These are phyloP conservation scores for Capronia americana DNA, from an alignment of 2,329 filamentous ascomycete species.

Conservation along the genomic window DNA sequence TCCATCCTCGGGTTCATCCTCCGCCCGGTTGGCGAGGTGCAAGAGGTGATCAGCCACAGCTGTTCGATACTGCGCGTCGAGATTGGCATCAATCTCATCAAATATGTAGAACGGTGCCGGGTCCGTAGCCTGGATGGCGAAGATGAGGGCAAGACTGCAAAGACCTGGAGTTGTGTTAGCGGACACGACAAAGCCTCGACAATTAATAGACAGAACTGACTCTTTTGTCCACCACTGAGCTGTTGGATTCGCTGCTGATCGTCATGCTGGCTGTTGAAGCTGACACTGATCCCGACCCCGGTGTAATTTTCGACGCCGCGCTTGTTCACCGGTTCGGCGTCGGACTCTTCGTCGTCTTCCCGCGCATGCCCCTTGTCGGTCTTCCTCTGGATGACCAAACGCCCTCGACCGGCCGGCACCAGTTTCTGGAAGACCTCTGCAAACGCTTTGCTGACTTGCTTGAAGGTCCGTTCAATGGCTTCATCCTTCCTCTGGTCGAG, in stretches of 20 bases:
- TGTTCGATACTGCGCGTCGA: slow-evolving; percentile 96
- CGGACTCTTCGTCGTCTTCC: slow-evolving; percentile 68
- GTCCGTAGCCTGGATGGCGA: slow-evolving; percentile 97
- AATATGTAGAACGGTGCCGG: slow-evolving; percentile 99
- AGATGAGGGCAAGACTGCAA: slow-evolving; percentile 95
- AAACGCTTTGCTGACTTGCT: slow-evolving; percentile 94
- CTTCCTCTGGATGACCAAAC: slow-evolving; percentile 89
- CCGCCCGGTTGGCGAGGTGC: slow-evolving; percentile 71
- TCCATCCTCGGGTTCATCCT: slow-evolving; percentile 55
- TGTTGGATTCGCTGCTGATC: slow-evolving; percentile 98
- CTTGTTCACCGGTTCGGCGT: slow-evolving; percentile 64
- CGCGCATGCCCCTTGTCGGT: slow-evolving; percentile 71
- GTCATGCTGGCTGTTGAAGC: slow-evolving; percentile 98
- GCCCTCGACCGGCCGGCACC: slow-evolving; percentile 89
- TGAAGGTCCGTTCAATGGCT: slow-evolving; percentile 97
- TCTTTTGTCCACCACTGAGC: slow-evolving; percentile 96
- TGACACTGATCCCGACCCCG: slow-evolving; percentile 94
- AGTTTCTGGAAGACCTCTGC: slow-evolving; percentile 91
- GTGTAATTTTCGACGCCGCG: slow-evolving; percentile 87
- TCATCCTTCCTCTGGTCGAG: slow-evolving; percentile 96
- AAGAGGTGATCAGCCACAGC: slow-evolving; percentile 90
- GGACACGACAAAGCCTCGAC: not conserved
- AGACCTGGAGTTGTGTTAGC: slow-evolving; percentile 64
- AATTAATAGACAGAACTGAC: slow-evolving; percentile 58
- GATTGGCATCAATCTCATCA: slow-evolving; percentile 97